Evolutionary conservation across 1,284 basidiomycete genomes (phyloP).

Genomic region (Fomitopsis schrenkii): DNA sequence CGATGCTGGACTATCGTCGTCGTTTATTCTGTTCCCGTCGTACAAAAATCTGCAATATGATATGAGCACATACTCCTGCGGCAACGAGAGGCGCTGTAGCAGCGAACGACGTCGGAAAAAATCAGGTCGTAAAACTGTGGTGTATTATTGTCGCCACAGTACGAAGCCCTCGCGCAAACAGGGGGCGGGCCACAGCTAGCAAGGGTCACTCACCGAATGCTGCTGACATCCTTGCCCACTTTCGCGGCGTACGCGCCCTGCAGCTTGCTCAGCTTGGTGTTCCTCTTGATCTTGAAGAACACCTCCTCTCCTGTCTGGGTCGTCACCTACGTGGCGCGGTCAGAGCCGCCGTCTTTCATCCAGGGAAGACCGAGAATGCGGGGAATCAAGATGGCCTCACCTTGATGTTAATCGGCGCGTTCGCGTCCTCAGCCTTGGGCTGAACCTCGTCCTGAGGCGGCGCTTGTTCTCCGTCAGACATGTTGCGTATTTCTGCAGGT

Average conservation of each 20-base stretch:
- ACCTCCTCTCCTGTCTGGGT: constrained; percentile 84
- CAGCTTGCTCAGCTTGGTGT: constrained; percentile 90
- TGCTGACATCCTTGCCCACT: constrained; percentile 85
- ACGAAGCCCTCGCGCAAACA: background rate
- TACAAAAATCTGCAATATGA: constrained; percentile 68
- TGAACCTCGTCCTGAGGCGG: constrained; percentile 45
- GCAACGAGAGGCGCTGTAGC: background rate
- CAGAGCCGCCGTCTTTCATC: background rate
- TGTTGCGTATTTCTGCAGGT: constrained; percentile 22
- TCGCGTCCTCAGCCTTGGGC: constrained; percentile 54
- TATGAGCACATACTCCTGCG: background rate
- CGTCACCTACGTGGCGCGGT: constrained; percentile 51
- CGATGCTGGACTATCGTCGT: constrained; percentile 80
- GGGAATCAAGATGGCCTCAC: constrained; percentile 34
- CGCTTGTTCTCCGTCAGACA: constrained; percentile 64
- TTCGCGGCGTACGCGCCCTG: constrained; percentile 92
- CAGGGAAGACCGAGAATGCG: background rate
- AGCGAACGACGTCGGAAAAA: background rate
- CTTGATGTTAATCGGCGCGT: constrained; percentile 82
- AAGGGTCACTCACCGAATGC: constrained; percentile 69
- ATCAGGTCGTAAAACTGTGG: background rate
- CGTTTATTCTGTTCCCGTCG: constrained; percentile 78
- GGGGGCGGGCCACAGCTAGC: background rate
- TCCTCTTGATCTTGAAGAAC: constrained; percentile 98
- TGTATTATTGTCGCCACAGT: background rate